Evolutionary conservation across 371 early-diverging fungal genomes (phyloP), one percentile per base, ranked within the genome.

Genomic region (Pancytospora philotis): DNA sequence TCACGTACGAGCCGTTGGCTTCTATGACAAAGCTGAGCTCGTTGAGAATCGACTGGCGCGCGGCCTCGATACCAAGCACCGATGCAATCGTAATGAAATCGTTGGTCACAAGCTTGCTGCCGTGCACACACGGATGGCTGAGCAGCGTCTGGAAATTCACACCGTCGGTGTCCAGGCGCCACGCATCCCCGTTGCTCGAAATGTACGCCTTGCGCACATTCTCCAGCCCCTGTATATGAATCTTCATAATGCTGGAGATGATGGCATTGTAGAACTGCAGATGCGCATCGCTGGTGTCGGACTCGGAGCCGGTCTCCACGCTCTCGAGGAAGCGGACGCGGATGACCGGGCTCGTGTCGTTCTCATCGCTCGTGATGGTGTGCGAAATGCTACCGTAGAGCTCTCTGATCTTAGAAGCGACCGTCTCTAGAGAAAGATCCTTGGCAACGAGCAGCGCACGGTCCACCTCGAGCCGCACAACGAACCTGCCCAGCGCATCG

Each of bases 1-100:
- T 97, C 73, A 97, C 96, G 83, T 96, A 96, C 8, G 53, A 53
- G 77, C 94, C 95, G 76, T 91, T 93, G 74, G 87, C 89, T 82
- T 94, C 92, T 76, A 97, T 94, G 68, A 98, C 96, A 60, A 86
- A 84, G 69, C 91, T 87, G 36, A 92, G 78, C 83, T 98, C 98
- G 64, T 87, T 87, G 53, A 96, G 81, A 62, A 95, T 77, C 3
- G 93, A 88, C 55, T 85, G 87, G 62, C 98, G 85, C 13, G 89
- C 88, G 2, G 97, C 98, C 79, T 98, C 99, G 70, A 97, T 91
- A 76, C 98, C 99, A 41, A 97, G 84, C 6, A 93, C 92, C 30
- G 88, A 84, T 82, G 86, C 84, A 58, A 94, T 89, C 84, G 96
- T 95, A 31, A 88, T 85, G 2, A 88, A 85, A 77, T 89, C 88